These are phyloP conservation scores for Phlebiopsis flavidoalba DNA, from an alignment of 768 basidiomycete species.

Conservation along the genomic window DNA sequence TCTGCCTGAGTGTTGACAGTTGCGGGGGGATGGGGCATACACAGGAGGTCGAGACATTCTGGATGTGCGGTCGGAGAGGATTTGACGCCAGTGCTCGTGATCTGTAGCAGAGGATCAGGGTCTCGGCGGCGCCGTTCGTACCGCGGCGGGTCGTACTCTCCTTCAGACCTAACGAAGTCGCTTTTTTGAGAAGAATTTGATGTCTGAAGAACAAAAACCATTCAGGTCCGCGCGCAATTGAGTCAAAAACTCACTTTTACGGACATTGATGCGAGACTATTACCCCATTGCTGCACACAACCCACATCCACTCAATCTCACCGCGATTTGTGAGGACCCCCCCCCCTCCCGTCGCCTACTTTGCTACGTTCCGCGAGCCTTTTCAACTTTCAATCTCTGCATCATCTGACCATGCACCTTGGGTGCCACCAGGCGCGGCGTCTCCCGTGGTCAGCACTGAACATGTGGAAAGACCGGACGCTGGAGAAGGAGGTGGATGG, in stretches of 20 bases:
- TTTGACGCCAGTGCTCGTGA: conserved; percentile 17
- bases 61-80: conserved; percentile 20
- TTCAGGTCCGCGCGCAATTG: neutral
- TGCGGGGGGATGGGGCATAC: conserved; percentile 23
- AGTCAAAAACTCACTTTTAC: conserved; percentile 14
- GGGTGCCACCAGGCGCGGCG: conserved; percentile 37
- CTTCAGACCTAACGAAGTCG: conserved; percentile 72
- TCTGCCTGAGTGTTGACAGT: neutral
- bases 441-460: conserved; percentile 23
- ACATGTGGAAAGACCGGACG: conserved; percentile 15
- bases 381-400: conserved; percentile 70
- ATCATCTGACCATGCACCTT: conserved; percentile 71
- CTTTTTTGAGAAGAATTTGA: conserved; percentile 81
- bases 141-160: conserved; percentile 66
- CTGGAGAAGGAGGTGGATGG: conserved; percentile 8
- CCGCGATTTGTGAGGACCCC: conserved; percentile 36
- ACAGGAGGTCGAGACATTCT: conserved; percentile 25
- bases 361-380: conserved; percentile 65
- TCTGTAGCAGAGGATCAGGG: conserved; percentile 19
- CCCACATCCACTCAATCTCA: conserved; percentile 78
- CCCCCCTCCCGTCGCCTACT: conserved; percentile 33
- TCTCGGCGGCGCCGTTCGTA: conserved; percentile 56
- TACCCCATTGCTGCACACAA: conserved; percentile 70
- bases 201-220: conserved; percentile 42
- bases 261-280: conserved; percentile 67